A percentile compares a stretch with the other conserved stretches of the same genome.
Evolutionary conservation across 257 asterid genomes (phyloP).

Genomic region (Anisodus tanguticus): DNA sequence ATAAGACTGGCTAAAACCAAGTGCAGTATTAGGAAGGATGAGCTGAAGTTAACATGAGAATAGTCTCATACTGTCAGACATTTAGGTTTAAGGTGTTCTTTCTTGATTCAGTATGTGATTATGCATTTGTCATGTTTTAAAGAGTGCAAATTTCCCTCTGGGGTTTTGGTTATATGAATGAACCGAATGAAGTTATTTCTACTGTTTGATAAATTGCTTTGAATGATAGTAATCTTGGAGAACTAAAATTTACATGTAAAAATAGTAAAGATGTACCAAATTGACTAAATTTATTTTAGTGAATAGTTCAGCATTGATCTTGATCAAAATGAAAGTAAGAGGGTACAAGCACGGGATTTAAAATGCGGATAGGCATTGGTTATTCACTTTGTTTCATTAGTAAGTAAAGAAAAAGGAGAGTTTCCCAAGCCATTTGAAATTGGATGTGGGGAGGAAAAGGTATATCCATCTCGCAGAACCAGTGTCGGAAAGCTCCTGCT

Average conservation of each 20-base stretch:
- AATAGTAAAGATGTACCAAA: background rate
- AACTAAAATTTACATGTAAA: background rate
- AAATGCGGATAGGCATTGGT: constrained; percentile 6
- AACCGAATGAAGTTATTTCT: background rate
- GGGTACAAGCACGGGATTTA: background rate
- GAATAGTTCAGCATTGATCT: constrained; percentile 3
- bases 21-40: background rate
- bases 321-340: constrained; percentile 12
- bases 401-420: background rate
- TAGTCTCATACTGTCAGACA: background rate
- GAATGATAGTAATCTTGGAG: background rate
- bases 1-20: too few relatives aligned
- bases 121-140: background rate
- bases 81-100: background rate
- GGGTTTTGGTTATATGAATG: background rate
- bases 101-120: background rate
- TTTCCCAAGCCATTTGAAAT: background rate
- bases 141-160: background rate
- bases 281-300: background rate
- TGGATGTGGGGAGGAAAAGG: constrained; percentile 11
- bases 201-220: background rate
- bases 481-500: background rate
- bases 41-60: constrained; percentile 6
- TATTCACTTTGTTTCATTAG: background rate
- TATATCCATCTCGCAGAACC: background rate